Conservation (phyloP, 495 filamentous ascomycete species). For the Staphylotrichum tortipilum region DNA sequence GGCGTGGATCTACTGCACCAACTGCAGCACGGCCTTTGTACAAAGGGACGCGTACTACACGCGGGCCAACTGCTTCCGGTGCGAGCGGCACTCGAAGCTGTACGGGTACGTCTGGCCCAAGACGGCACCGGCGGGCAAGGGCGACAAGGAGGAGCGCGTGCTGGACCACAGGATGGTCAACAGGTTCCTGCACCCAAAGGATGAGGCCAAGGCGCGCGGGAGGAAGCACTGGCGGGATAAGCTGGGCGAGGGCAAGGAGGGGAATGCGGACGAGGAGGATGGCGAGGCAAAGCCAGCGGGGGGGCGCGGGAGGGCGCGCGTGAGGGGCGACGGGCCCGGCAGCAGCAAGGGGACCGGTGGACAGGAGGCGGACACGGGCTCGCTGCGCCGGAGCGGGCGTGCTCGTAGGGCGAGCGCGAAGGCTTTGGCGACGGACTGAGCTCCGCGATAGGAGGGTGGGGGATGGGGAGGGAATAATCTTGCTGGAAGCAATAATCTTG, state of each 20-base stretch:
- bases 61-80: constrained; percentile 74
- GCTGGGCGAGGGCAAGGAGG: neutral
- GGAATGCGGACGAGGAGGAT: neutral
- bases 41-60: constrained; percentile 82
- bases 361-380: too few relatives aligned
- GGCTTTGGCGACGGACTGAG: constrained; percentile 4
- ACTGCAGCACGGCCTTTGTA: constrained; percentile 72
- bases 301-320: neutral
- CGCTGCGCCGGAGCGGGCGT: constrained; percentile 22
- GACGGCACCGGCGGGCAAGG: constrained; percentile 64
- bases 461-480: too few relatives aligned
- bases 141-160: constrained; percentile 67
- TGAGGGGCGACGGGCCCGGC: neutral
- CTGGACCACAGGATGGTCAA: constrained; percentile 66
- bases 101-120: constrained; percentile 96
- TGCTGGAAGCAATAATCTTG: too few relatives aligned
- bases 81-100: constrained; percentile 89
- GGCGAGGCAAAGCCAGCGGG: neutral
- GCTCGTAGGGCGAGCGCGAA: constrained; percentile 23
- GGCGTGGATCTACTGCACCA: constrained; percentile 80
- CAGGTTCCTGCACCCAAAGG: constrained; percentile 57
- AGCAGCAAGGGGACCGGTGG: too few relatives aligned
- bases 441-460: too few relatives aligned
- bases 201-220: constrained; percentile 51
- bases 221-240: constrained; percentile 26